A percentile compares a stretch with the other conserved stretches of the same genome.
Evolutionary conservation across 1,284 basidiomycete species (phyloP).

Genomic region (Sanguinoderma infundibulare): DNA sequence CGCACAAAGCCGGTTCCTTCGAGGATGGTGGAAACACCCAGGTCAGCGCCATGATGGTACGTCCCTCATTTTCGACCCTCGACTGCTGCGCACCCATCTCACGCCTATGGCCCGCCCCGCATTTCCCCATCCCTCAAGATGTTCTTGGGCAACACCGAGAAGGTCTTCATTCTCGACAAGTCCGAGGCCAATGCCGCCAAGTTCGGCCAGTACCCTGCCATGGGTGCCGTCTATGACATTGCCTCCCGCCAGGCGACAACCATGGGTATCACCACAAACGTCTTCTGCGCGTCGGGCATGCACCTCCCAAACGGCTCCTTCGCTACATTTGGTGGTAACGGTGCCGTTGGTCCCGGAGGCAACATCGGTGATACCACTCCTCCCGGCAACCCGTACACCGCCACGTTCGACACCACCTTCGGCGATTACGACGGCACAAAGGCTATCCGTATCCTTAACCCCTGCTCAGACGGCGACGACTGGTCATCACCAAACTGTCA

Average conservation of each 20-base stretch:
- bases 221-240: conserved; percentile 53
- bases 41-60: conserved; percentile 55
- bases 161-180: conserved; percentile 54
- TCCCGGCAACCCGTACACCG: conserved; percentile 45
- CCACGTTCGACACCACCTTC: conserved; percentile 61
- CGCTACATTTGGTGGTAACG: conserved; percentile 58
- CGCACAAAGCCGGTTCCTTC: conserved; percentile 43
- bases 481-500: conserved; percentile 58
- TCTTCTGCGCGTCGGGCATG: conserved; percentile 82
- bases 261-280: conserved; percentile 81
- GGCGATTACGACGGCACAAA: conserved; percentile 69
- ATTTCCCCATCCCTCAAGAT: conserved; percentile 33
- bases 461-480: conserved; percentile 63
- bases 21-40: conserved; percentile 50
- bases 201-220: conserved; percentile 50
- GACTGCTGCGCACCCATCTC: conserved; percentile 5
- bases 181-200: conserved; percentile 55
- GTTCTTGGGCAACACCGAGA: conserved; percentile 48
- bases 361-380: conserved; percentile 55
- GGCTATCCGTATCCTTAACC: conserved; percentile 76
- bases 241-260: conserved; percentile 49
- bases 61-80: conserved; percentile 12
- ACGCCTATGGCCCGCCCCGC: background rate
- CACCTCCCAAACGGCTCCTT: conserved; percentile 48
- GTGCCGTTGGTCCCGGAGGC: conserved; percentile 79